A percentile compares a stretch with the other conserved stretches of the same genome.
Conservation (phyloP, 2,329 filamentous ascomycete species). For the Ophiostoma ips region DNA sequence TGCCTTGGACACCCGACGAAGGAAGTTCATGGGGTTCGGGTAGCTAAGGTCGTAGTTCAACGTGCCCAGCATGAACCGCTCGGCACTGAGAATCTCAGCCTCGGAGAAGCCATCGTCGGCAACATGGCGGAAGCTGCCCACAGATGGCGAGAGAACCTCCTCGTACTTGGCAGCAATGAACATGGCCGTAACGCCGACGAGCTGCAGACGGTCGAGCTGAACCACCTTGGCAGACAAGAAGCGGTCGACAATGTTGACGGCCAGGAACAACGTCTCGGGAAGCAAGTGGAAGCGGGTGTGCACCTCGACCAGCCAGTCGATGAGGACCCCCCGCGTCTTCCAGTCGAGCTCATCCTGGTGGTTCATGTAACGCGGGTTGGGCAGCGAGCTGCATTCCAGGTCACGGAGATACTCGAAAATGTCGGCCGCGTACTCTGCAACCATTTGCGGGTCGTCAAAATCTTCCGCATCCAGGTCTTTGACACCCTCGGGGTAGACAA, state of each 20-base stretch:
- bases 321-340: conserved; percentile 94
- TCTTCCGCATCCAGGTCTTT: conserved; percentile 76
- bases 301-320: conserved; percentile 97
- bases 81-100: conserved; percentile 90
- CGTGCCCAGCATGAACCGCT: conserved; percentile 81
- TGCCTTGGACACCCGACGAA: conserved; percentile 95
- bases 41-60: conserved; percentile 97
- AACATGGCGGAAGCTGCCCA: conserved; percentile 92
- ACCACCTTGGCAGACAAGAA: conserved; percentile 94
- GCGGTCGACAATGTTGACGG: conserved; percentile 96
- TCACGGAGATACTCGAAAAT: conserved; percentile 94
- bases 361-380: conserved; percentile 89
- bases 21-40: conserved; percentile 99
- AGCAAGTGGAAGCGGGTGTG: conserved; percentile 93
- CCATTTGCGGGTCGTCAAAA: conserved; percentile 88
- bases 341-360: conserved; percentile 92
- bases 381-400: conserved; percentile 63
- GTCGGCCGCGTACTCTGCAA: conserved; percentile 89
- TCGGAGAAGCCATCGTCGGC: conserved; percentile 94
- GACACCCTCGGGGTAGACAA: conserved; percentile 26
- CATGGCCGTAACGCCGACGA: conserved; percentile 97
- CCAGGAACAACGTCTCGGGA: conserved; percentile 90
- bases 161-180: conserved; percentile 99
- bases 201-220: conserved; percentile 85
- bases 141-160: conserved; percentile 91